These are phyloP conservation scores for Tephrocybe sp. DNA, from an alignment of 768 basidiomycete species.

Conservation along the genomic window DNA sequence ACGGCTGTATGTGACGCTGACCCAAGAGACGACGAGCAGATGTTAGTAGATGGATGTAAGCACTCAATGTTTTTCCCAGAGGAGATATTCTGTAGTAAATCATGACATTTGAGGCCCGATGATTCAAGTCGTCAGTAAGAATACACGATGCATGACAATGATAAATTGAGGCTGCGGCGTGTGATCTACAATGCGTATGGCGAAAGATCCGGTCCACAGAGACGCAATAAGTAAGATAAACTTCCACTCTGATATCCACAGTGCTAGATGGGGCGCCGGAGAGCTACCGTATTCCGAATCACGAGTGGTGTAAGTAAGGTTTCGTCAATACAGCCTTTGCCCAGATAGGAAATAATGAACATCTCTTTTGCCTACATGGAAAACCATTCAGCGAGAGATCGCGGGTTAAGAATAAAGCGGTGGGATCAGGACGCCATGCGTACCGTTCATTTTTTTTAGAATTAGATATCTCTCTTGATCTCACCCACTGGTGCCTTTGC, in stretches of 20 bases:
- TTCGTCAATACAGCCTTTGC: not conserved
- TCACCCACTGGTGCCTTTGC: not conserved
- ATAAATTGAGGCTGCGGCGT: not conserved
- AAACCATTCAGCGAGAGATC: not conserved
- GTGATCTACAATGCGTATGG: slow-evolving; percentile 4
- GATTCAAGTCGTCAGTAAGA: not conserved
- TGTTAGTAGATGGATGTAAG: too few relatives aligned
- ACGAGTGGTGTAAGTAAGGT: not conserved
- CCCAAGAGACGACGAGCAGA: too few relatives aligned
- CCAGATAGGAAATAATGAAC: not conserved
- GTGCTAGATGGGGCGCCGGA: not conserved
- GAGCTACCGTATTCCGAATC: not conserved
- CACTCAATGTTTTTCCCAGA: too few relatives aligned
- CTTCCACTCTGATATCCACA: not conserved
- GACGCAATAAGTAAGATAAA: too few relatives aligned
- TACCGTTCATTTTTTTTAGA: not conserved
- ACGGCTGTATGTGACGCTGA: too few relatives aligned
- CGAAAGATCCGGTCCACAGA: not conserved
- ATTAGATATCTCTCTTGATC: not conserved
- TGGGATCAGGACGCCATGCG: not conserved
- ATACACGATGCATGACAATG: too few relatives aligned
- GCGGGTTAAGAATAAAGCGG: not conserved
- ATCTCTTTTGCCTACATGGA: too few relatives aligned
- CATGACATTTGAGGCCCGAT: not conserved
- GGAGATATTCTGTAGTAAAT: too few relatives aligned